Base-by-base conservation (phyloP, 176 grass and related monocot genomes). In the Cenchrus americanus region DNA sequence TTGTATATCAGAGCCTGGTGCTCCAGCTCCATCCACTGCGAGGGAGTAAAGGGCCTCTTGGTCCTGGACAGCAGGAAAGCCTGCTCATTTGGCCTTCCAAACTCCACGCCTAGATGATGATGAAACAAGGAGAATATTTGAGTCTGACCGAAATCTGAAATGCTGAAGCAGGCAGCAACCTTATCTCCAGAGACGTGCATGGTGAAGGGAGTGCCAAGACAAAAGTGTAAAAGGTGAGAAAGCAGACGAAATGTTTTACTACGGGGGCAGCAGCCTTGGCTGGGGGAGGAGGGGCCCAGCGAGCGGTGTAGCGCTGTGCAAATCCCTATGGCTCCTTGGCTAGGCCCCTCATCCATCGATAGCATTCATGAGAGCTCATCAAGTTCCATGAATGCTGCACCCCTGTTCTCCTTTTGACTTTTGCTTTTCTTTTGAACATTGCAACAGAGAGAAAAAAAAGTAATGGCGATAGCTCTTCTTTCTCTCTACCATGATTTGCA, bases 11-110 rank as follows among this genome's bases (percentile, higher is more conserved):
- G 91, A 8, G 91, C 93, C 75, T 99, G 97, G 57, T 94, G 93
- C 66, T 99, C 97, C 57, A 99, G 84, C 77, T 99, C 93, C 91
- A 99, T 92, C 97, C 97, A 96, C 86, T 99, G 97, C 6, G 94
- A 88, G 14, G 91, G 97, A 10, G 97, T 99, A 86, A 99, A 99
- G n/a, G 91, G 91, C 65, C 90, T 87, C 83, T 91, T 99, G 37
- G 80, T 89, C 84, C 93, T 94, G 15, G 88, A 88, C 32, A 99
- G 68, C 60, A 96, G 65, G 76, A 86, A 62, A 86, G 83, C 90
- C 66, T 85, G 89, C 26, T 78, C 88, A 24, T 85, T 85, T 13
- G 76, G 68, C 43, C 77, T 85, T 30, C 69, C 89, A 76, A 81
- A 83, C 63, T 82, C 80, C 89, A 91, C 87, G 49, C 91, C 97